These are phyloP conservation scores for Lipomyces kockii DNA, from an alignment of 805 yeast species.

Conservation along the genomic window DNA sequence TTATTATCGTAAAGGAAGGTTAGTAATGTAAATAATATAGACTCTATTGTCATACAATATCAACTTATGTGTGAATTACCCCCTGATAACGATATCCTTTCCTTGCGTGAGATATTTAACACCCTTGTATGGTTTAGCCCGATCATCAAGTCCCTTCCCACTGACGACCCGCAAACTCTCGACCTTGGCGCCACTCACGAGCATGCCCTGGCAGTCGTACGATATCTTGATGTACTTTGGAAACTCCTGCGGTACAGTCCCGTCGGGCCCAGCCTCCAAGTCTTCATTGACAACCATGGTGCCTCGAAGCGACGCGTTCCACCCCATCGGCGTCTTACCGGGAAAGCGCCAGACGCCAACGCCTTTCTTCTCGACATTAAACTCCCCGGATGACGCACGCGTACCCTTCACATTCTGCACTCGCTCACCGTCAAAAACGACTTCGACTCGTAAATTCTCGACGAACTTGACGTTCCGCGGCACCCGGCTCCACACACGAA, in stretches of 20 bases:
- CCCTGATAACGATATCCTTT: constrained; percentile 60
- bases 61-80: constrained; percentile 24
- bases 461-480: constrained; percentile 53
- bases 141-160: constrained; percentile 61
- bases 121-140: constrained; percentile 84
- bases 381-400: constrained; percentile 78
- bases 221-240: constrained; percentile 56
- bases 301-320: constrained; percentile 71
- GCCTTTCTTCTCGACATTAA: constrained; percentile 58
- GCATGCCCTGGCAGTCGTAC: constrained; percentile 66
- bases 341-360: constrained; percentile 73
- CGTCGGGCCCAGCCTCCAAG: constrained; percentile 35
- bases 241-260: constrained; percentile 38
- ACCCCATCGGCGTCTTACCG: constrained; percentile 61
- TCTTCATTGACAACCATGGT: constrained; percentile 48
- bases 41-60: constrained; percentile 10
- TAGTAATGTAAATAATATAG: constrained; percentile 29
- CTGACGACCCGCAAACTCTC: constrained; percentile 63
- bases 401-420: constrained; percentile 54
- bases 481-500: constrained; percentile 55
- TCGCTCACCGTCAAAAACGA: constrained; percentile 45
- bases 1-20: neutral
- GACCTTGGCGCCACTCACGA: constrained; percentile 77
- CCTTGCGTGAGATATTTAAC: constrained; percentile 77
- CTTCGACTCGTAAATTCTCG: constrained; percentile 53